Evolutionary conservation across 2,329 filamentous ascomycete genomes (phyloP).

Genomic region (Whalleya microplaca): DNA sequence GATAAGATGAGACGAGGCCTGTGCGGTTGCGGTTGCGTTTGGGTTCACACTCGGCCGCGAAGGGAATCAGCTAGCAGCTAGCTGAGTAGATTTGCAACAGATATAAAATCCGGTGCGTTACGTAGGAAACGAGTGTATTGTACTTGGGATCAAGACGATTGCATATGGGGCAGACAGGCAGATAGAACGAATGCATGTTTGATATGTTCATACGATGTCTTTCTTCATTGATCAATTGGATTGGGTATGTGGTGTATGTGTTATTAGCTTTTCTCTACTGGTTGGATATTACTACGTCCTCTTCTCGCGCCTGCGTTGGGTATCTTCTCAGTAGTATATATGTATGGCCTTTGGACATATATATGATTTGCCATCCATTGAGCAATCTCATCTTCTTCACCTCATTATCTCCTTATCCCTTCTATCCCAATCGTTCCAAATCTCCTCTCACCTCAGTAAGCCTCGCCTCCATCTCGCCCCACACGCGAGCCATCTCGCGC

Average conservation of each 20-base stretch:
- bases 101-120: neutral
- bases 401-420: too few relatives aligned
- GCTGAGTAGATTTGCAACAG: neutral
- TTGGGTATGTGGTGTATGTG: too few relatives aligned
- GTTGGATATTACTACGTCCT: too few relatives aligned
- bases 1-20: too few relatives aligned
- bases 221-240: neutral
- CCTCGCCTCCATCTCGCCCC: slow-evolving; percentile 53
- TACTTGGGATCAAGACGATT: neutral
- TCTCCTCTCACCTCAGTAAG: slow-evolving; percentile 55
- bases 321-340: too few relatives aligned
- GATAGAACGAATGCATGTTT: slow-evolving; percentile 15
- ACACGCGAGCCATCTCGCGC: slow-evolving; percentile 57
- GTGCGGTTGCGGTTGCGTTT: neutral
- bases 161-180: neutral
- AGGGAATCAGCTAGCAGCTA: neutral
- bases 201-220: neutral
- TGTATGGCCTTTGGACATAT: too few relatives aligned
- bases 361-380: too few relatives aligned
- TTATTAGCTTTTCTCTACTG: too few relatives aligned
- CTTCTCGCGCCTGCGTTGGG: too few relatives aligned
- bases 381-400: too few relatives aligned
- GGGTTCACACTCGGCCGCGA: neutral
- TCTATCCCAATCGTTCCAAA: slow-evolving; percentile 40
- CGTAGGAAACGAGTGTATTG: neutral